Percentiles rank a stretch among this genome's conserved stretches.
phyloP scores from a whole-genome alignment of 2,329 filamentous ascomycete genomes.

The Biscogniauxia mediterranea region DNA sequence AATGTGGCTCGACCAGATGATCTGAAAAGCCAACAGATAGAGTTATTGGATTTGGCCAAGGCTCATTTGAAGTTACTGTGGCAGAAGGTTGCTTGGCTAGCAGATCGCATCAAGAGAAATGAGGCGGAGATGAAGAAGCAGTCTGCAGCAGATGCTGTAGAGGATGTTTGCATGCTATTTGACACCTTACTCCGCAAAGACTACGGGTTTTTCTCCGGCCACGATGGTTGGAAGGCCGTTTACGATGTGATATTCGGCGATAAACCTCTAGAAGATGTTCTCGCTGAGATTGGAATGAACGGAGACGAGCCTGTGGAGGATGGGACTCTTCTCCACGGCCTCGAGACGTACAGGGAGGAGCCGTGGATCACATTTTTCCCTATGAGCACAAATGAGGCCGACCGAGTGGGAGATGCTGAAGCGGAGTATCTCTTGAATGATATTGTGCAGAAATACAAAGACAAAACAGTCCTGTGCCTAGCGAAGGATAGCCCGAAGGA shows the following conservation, averaged over 20 bases:
- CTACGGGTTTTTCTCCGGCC: slow-evolving; percentile 4
- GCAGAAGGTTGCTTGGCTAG: slow-evolving; percentile 16
- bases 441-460: no score
- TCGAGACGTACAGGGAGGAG: no score
- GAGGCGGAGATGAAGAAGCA: background rate
- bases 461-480: no score
- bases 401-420: no score
- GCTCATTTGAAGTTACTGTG: background rate
- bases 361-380: no score
- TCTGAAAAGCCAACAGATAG: background rate
- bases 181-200: slow-evolving; percentile 1
- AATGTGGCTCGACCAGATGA: background rate
- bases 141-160: slow-evolving; percentile 1
- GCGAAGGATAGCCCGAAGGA: no score
- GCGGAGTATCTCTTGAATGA: no score
- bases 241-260: background rate
- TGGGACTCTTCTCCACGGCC: no score
- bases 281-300: background rate
- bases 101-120: background rate
- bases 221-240: slow-evolving; percentile 1
- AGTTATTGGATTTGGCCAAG: background rate
- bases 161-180: slow-evolving; percentile 7
- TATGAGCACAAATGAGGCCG: no score
- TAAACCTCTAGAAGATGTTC: background rate
- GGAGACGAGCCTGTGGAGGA: background rate